Conservation (phyloP, 352 stramenopile genomes). For the Pythium dissimile region DNA sequence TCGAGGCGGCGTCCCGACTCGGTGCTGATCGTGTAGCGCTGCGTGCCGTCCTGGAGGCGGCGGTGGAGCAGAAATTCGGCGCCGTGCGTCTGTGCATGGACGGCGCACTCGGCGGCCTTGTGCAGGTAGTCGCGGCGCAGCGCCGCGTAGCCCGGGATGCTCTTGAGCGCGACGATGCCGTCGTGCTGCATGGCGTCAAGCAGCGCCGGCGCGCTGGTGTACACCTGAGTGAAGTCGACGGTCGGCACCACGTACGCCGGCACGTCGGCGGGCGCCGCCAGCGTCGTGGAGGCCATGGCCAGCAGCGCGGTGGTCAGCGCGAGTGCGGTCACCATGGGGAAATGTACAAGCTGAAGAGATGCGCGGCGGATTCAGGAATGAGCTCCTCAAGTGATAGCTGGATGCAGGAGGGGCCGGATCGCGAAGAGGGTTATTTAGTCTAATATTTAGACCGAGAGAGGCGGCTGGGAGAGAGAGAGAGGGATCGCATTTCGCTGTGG, state of each 20-base stretch:
- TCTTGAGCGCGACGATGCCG: slow-evolving; percentile 74
- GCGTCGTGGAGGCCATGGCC: slow-evolving; percentile 1
- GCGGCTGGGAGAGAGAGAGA: neutral
- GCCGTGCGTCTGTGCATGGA: slow-evolving; percentile 40
- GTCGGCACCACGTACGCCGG: slow-evolving; percentile 47
- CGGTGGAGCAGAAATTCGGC: slow-evolving; percentile 68
- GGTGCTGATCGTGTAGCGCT: slow-evolving; percentile 71
- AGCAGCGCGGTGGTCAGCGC: neutral
- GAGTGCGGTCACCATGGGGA: slow-evolving; percentile 2
- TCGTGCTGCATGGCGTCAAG: slow-evolving; percentile 54
- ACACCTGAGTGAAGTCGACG: slow-evolving; percentile 55
- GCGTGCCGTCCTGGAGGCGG: slow-evolving; percentile 63
- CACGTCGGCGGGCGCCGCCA: slow-evolving; percentile 22
- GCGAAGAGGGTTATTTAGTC: neutral
- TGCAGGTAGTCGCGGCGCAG: slow-evolving; percentile 52
- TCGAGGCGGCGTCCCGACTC: slow-evolving; percentile 45
- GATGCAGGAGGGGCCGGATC: neutral
- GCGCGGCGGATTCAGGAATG: slow-evolving; percentile 13
- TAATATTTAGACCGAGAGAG: too few relatives aligned
- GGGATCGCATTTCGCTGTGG: neutral
- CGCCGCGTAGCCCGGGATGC: slow-evolving; percentile 54
- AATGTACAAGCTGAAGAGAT: neutral
- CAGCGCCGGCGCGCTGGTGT: slow-evolving; percentile 25
- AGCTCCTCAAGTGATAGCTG: neutral
- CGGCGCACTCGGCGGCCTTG: slow-evolving; percentile 54